These are phyloP conservation scores for Coprinopsis sp. DNA, from an alignment of 768 basidiomycete genomes.

Conservation along the genomic window DNA sequence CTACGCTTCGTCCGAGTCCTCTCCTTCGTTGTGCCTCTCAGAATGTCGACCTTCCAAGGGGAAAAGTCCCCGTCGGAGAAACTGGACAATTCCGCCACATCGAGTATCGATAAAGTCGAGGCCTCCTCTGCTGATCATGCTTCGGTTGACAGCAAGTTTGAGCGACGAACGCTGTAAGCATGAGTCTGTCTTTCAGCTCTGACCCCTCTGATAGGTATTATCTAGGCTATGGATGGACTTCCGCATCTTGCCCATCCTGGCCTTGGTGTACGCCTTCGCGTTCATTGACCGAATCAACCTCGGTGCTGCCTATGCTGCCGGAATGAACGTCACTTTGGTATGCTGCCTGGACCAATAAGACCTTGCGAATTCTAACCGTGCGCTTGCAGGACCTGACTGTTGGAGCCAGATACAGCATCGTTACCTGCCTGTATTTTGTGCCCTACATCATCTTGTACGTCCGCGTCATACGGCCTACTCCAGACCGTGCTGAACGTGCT, in stretches of 20 bases:
- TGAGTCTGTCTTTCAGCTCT: not conserved
- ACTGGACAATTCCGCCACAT: too few relatives aligned
- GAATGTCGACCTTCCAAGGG: too few relatives aligned
- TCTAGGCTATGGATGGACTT: slow-evolving; percentile 37
- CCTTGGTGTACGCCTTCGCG: slow-evolving; percentile 37
- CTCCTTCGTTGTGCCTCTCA: too few relatives aligned
- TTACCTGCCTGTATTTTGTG: slow-evolving; percentile 39
- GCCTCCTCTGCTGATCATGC: too few relatives aligned
- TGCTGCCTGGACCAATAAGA: slow-evolving; percentile 3
- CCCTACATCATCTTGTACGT: slow-evolving; percentile 42
- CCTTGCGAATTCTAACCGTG: not conserved
- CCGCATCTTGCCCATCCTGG: slow-evolving; percentile 39
- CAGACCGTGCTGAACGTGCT: not conserved
- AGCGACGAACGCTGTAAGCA: slow-evolving; percentile 34
- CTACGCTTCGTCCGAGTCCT: too few relatives aligned
- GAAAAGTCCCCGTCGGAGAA: too few relatives aligned
- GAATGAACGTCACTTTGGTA: slow-evolving; percentile 39
- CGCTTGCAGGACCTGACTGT: slow-evolving; percentile 25
- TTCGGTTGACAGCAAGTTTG: too few relatives aligned
- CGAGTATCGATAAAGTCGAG: too few relatives aligned
- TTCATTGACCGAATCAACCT: slow-evolving; percentile 42
- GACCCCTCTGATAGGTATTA: not conserved
- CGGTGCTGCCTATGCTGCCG: slow-evolving; percentile 38
- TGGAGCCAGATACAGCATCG: slow-evolving; percentile 36
- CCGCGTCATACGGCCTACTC: not conserved